Percentiles rank a stretch among this genome's conserved stretches.
Evolutionary conservation across 768 basidiomycete genomes (phyloP).

Genomic region (Tremella yokohamensis): DNA sequence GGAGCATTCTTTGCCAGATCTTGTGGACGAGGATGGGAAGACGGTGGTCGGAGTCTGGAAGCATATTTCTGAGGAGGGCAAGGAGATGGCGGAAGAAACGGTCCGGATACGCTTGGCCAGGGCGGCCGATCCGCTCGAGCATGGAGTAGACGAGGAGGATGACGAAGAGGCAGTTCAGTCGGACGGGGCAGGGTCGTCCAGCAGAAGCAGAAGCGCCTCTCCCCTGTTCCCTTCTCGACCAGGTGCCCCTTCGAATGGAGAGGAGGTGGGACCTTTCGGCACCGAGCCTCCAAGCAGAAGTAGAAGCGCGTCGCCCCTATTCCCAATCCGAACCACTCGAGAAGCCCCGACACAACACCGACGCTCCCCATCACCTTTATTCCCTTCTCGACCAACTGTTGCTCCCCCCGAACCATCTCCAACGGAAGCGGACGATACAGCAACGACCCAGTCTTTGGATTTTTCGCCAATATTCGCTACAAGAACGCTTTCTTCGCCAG

Average conservation of each 20-base stretch:
- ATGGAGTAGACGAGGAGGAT: not conserved
- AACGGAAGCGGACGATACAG: too few species aligned
- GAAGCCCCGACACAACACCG: not conserved
- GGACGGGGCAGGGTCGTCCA: not conserved
- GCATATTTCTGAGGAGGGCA: too few species aligned
- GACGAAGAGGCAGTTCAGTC: not conserved
- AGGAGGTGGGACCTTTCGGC: too few species aligned
- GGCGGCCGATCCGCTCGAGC: too few species aligned
- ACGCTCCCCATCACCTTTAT: not conserved
- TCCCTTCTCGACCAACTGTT: not conserved
- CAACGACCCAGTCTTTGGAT: not conserved
- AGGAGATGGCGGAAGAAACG: too few species aligned
- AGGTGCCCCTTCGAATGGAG: too few species aligned
- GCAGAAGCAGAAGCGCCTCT: not conserved
- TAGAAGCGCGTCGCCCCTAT: not conserved
- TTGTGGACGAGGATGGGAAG: constrained; percentile 14
- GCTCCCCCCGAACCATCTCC: not conserved
- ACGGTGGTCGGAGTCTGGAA: constrained; percentile 4
- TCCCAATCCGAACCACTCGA: not conserved
- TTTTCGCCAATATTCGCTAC: not conserved
- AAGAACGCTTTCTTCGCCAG: not conserved
- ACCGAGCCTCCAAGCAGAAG: not conserved
- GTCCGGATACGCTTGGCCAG: too few species aligned
- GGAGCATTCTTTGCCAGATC: constrained; percentile 20
- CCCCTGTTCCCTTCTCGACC: not conserved